Evolutionary conservation across 2,329 filamentous ascomycete genomes (phyloP), one percentile per base, ranked within the genome.

Genomic region (Myriosclerotinia scirpicola): DNA sequence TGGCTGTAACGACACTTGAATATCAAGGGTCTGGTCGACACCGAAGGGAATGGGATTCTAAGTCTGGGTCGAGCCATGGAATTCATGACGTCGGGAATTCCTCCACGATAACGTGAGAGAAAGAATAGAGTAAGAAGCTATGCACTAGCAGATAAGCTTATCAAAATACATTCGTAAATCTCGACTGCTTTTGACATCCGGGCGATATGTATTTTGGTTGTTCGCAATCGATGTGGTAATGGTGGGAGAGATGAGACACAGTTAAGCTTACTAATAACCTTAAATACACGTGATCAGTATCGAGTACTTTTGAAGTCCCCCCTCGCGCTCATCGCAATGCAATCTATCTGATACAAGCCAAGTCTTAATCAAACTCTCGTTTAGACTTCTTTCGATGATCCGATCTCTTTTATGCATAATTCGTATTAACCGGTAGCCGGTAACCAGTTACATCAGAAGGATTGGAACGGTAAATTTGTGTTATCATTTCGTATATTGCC

Each of bases 341-440:
- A 67, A 68, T 69, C 58, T 70, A 71, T 64, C 60, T 71, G 69
- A 71, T 67, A 72, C 70, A 67, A 54, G 20, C 54, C 44, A 40
- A 55, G 68, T 68, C 62, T 70, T 53, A 58, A 59, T 50, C 40
- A 34, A 38, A 64, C 26, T n/a, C 17, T 54, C n/a, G n/a, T 15
- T 44, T 26, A 14, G 46, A 30, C 50, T 26, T 34, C 30, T 15
- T 22, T n/a, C 34, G 40, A 26, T 44, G 48, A 9, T 64, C 26
- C 50, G 34, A 59, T 69, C 52, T 67, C 67, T 66, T 54, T 63
- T 64, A 53, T 66, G 59, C 68, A 64, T 68, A 58, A 58, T 64
- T 40, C 50, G 30, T 64, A 58, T 64, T 64, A 48, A 56, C 20
- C 30, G 26, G 26, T 26, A 26, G 3, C 26, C 26, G 26, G 26